Evolutionary conservation across 148 eudicot genomes (phyloP).

Genomic region (Gaultheria prostrata): DNA sequence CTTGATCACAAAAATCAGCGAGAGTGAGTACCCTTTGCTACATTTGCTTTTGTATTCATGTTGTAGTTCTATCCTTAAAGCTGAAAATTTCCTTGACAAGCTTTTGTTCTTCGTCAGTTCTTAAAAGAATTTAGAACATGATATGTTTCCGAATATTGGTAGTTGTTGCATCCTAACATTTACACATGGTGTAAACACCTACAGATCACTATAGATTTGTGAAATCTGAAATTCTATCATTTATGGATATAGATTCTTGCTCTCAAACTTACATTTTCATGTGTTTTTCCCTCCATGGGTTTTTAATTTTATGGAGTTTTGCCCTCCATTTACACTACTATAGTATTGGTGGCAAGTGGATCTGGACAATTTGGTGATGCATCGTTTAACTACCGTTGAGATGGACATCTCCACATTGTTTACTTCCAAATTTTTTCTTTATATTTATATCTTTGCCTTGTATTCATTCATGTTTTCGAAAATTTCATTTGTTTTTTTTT

Average conservation of each 20-base stretch:
- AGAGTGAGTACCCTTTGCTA: slow-evolving; percentile 53
- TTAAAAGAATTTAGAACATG: neutral
- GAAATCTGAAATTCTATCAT: neutral
- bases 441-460: neutral
- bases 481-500: neutral
- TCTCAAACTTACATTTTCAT: neutral
- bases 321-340: too few relatives aligned
- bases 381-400: neutral
- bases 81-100: neutral
- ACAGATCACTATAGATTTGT: neutral
- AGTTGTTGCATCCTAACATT: slow-evolving; percentile 1
- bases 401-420: neutral
- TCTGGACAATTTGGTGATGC: neutral
- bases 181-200: neutral
- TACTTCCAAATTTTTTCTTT: neutral
- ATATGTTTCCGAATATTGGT: neutral
- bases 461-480: neutral
- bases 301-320: neutral
- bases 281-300: neutral
- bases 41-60: slow-evolving; percentile 11
- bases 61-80: neutral
- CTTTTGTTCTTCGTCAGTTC: neutral
- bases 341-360: neutral
- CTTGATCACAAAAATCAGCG: slow-evolving; percentile 76
- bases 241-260: neutral